A percentile compares a stretch with the other conserved stretches of the same genome.
These are phyloP conservation scores for Fraxinus nigra DNA, from an alignment of 305 asterid species.

Conservation along the genomic window DNA sequence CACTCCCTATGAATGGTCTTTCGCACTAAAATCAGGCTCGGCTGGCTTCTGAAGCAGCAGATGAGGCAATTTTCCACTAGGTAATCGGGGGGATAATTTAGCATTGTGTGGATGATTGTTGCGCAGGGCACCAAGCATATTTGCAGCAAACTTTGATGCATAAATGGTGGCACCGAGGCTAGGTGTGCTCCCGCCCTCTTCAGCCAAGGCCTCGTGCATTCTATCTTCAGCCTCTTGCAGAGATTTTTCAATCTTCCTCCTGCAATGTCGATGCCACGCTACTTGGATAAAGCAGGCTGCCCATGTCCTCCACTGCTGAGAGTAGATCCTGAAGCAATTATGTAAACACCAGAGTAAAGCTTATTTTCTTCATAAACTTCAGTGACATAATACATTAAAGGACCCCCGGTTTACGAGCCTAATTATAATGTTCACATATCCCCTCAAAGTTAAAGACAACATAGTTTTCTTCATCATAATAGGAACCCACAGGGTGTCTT, in stretches of 20 bases:
- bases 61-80: conserved; percentile 21
- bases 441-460: not conserved
- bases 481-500: not conserved
- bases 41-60: conserved; percentile 61
- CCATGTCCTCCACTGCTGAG: conserved; percentile 70
- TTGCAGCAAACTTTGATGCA: conserved; percentile 56
- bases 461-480: not conserved
- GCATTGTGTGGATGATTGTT: conserved; percentile 27
- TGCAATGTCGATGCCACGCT: conserved; percentile 54
- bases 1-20: conserved; percentile 12
- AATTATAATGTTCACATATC: not conserved
- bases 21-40: conserved; percentile 58
- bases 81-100: conserved; percentile 29
- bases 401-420: not conserved
- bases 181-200: conserved; percentile 26
- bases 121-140: conserved; percentile 37
- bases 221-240: conserved; percentile 47
- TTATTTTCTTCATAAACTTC: not conserved
- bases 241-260: conserved; percentile 46
- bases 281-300: conserved; percentile 62
- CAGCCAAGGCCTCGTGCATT: conserved; percentile 29
- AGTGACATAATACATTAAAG: not conserved
- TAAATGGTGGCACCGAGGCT: conserved; percentile 51
- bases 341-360: not conserved
- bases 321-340: conserved; percentile 36